Conservation (phyloP, 2,329 filamentous ascomycete genomes). For the Cladosporium sp. region DNA sequence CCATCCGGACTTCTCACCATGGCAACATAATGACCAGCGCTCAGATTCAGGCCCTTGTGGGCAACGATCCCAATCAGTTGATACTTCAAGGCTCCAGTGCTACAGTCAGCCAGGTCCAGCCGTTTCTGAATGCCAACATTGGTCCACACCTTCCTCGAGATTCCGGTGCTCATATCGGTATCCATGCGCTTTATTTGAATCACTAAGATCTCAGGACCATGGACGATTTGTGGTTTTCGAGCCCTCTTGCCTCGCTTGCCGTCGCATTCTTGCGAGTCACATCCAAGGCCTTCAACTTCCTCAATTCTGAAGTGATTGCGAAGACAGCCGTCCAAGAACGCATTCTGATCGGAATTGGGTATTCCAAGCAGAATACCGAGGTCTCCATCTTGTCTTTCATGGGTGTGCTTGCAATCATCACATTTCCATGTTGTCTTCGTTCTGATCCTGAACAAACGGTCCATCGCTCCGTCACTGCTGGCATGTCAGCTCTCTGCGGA, state of each 20-base stretch:
- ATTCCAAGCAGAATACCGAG: neutral
- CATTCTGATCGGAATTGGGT: neutral
- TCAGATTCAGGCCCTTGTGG: conserved; percentile 4
- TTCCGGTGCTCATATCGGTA: neutral
- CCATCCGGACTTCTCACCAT: conserved; percentile 15
- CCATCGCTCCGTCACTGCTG: neutral
- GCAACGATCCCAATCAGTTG: conserved; percentile 11
- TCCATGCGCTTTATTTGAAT: conserved; percentile 12
- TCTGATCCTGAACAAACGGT: neutral
- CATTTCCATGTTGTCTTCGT: neutral
- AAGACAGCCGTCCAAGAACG: neutral
- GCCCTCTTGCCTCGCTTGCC: neutral
- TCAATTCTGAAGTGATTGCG: neutral
- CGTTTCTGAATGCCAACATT: neutral
- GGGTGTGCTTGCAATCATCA: neutral
- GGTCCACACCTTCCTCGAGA: neutral
- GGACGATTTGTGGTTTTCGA: neutral
- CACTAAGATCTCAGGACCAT: conserved; percentile 12
- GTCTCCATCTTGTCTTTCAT: neutral
- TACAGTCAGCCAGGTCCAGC: neutral
- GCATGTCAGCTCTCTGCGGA: conserved; percentile 1
- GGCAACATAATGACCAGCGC: conserved; percentile 16
- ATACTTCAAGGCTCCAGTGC: neutral
- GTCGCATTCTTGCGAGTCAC: neutral
- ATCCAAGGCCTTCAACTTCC: neutral